phyloP scores from a whole-genome alignment of 1,139 yeast species.

The Hemisphaericaspora xylofermentans region DNA sequence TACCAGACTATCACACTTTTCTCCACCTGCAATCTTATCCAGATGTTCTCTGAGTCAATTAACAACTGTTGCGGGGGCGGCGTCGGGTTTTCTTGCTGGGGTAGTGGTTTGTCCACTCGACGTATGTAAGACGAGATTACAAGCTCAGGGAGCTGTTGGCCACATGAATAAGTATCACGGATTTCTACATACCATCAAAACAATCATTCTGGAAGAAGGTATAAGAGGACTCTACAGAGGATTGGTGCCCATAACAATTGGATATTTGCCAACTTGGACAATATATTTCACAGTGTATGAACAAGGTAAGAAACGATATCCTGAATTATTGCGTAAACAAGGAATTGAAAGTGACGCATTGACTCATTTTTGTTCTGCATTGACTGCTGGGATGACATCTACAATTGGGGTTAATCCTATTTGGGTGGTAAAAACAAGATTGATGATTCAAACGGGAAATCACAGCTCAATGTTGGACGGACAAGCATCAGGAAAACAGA shows the following conservation, averaged over 20 bases:
- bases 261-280: slow-evolving; percentile 97
- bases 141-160: slow-evolving; percentile 35
- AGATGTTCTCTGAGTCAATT: slow-evolving; percentile 34
- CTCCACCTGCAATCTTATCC: slow-evolving; percentile 24
- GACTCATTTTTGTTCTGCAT: slow-evolving; percentile 75
- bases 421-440: slow-evolving; percentile 94
- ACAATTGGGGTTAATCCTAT: slow-evolving; percentile 91
- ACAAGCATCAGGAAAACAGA: slow-evolving; percentile 13
- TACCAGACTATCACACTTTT: slow-evolving; percentile 17
- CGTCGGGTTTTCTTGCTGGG: slow-evolving; percentile 48
- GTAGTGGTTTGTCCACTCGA: slow-evolving; percentile 49
- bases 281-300: slow-evolving; percentile 91
- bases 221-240: slow-evolving; percentile 84
- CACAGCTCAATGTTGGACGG: slow-evolving; percentile 40
- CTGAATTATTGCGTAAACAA: slow-evolving; percentile 24
- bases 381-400: slow-evolving; percentile 86
- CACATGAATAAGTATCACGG: slow-evolving; percentile 49
- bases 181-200: slow-evolving; percentile 56
- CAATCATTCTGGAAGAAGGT: slow-evolving; percentile 77
- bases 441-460: slow-evolving; percentile 79
- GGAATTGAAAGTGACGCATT: slow-evolving; percentile 47
- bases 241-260: slow-evolving; percentile 83
- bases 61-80: slow-evolving; percentile 45
- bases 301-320: slow-evolving; percentile 54
- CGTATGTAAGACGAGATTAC: slow-evolving; percentile 47